Evolutionary conservation across 768 basidiomycete species (phyloP), one percentile per base, ranked within the genome.

Genomic region (Gloeopeniophorella convolvens): DNA sequence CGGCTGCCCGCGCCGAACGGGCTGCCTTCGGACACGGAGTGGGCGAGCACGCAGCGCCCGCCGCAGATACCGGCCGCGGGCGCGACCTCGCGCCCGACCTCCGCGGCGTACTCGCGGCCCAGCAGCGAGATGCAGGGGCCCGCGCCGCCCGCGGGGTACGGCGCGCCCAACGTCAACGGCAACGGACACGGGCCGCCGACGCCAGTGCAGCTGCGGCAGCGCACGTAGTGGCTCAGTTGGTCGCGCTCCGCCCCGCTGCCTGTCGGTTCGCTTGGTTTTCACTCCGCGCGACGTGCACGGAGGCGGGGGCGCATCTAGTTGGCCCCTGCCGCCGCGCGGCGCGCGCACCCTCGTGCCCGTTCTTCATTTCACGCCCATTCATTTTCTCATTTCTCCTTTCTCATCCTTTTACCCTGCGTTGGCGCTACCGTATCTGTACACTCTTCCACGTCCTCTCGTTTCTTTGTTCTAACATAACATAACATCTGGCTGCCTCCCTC

Each of bases 1-100:
- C 64, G 66, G 36, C n/a, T 23, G 8, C 49, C 32, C 18, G 23
- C 24, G 5, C 51, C 62, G 27, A 65, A 65, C 24, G 45, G 27
- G 16, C 40, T 44, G 15, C 13, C 30, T 13, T 20, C 31, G 15
- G 59, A 57, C 26, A 11, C n/a, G 12, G 59, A 60, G 15, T 60
- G 59, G 59, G 41, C 31, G 9, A 28, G 23, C 32, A 4, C 45
- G 1, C 58, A 59, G 36, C 59, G 54, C 28, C 41, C 50, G 18
- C 35, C 35, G 32, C 58, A 42, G 11, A 40, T 26, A 10, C 44
- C 26, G 15, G n/a, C 39, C 20, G n/a, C 31, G 15, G 34, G 36
- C 42, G 21, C 21, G 27, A 18, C 52, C 5, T 42, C 59, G 5
- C 43, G 55, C 16, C 55, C 60, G 15, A 42, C 27, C n/a, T 55